These are phyloP conservation scores for Alternaria incomplexa DNA, from an alignment of 2,329 filamentous ascomycete species.

Conservation along the genomic window DNA sequence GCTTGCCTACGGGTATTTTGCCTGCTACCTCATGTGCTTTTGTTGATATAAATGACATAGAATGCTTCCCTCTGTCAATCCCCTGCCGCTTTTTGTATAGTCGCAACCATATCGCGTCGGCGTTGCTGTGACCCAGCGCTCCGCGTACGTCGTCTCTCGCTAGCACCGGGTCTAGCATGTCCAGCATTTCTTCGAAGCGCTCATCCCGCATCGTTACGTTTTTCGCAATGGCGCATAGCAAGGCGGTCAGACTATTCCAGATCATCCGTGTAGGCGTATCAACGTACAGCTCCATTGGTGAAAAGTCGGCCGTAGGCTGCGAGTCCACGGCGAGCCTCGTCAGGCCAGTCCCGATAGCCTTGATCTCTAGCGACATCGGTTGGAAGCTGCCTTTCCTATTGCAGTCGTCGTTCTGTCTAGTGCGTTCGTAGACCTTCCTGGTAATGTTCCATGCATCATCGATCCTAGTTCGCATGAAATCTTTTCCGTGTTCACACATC, in stretches of 20 bases:
- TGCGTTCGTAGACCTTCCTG: constrained; percentile 38
- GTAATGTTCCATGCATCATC: constrained; percentile 72
- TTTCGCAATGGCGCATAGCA: constrained; percentile 67
- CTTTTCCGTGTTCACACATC: constrained; percentile 75
- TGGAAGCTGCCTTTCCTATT: background rate
- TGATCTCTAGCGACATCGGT: constrained; percentile 1
- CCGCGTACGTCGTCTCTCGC: constrained; percentile 56
- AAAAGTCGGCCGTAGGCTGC: background rate
- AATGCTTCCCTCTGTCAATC: background rate
- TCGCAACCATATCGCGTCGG: constrained; percentile 77
- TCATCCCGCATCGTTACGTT: constrained; percentile 70
- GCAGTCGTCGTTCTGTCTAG: constrained; percentile 13
- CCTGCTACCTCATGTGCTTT: background rate
- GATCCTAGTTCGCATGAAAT: constrained; percentile 80
- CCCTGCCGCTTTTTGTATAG: constrained; percentile 25
- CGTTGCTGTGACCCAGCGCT: constrained; percentile 69
- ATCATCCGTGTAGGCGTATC: constrained; percentile 64
- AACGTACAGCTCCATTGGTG: constrained; percentile 52
- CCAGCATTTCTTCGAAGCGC: constrained; percentile 74
- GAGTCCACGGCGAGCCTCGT: constrained; percentile 3
- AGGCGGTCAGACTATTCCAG: constrained; percentile 66
- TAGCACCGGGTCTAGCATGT: constrained; percentile 59
- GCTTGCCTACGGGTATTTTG: constrained; percentile 12
- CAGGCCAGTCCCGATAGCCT: constrained; percentile 8
- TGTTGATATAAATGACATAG: background rate